phyloP scores from a whole-genome alignment of 2,329 filamentous ascomycete species.

The Claviceps arundinis region DNA sequence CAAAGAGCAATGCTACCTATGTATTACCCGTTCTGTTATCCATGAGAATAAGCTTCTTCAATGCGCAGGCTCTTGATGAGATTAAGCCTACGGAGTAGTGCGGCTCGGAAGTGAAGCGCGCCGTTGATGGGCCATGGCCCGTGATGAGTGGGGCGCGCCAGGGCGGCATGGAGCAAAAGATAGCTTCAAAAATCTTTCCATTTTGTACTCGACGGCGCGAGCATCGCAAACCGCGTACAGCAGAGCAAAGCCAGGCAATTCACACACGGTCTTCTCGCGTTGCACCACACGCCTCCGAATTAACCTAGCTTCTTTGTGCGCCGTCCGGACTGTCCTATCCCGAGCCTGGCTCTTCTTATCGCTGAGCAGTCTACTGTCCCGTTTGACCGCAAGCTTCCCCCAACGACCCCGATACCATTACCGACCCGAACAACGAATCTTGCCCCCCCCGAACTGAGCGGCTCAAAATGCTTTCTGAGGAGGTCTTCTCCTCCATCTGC shows the following conservation, averaged over 20 bases:
- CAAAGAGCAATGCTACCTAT: neutral
- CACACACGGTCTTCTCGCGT: neutral
- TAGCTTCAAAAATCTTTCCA: neutral
- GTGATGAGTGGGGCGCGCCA: neutral
- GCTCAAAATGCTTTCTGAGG: constrained; percentile 41
- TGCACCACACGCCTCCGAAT: neutral
- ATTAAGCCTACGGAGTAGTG: too few relatives aligned
- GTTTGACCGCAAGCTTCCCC: neutral
- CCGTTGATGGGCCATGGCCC: neutral
- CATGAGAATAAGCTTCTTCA: too few relatives aligned
- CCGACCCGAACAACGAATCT: neutral
- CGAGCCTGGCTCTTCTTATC: neutral
- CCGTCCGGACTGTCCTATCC: neutral
- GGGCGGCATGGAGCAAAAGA: neutral
- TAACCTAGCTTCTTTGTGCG: neutral
- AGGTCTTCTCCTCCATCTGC: constrained; percentile 44
- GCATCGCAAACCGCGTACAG: neutral
- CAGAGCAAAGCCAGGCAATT: neutral
- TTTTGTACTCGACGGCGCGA: neutral
- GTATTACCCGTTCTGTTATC: neutral
- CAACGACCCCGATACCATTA: neutral
- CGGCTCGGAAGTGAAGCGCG: too few relatives aligned
- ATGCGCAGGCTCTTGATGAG: too few relatives aligned
- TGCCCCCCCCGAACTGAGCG: neutral
- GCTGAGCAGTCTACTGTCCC: neutral